These are phyloP conservation scores for Leccinum subspadiceum DNA, from an alignment of 1,284 basidiomycete species.

Conservation along the genomic window DNA sequence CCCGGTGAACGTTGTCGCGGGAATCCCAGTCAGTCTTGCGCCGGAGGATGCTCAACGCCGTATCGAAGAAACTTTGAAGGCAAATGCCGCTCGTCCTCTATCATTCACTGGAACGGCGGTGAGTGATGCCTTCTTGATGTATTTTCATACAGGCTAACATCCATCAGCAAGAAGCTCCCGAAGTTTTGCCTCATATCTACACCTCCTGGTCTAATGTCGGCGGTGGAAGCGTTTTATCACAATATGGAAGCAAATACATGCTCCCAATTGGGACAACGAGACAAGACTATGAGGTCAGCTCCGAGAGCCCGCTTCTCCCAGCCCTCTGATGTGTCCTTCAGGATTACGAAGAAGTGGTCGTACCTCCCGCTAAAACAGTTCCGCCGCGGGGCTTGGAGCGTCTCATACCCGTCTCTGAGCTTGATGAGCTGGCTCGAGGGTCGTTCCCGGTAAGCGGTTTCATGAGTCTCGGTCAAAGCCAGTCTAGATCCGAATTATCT, in stretches of 20 bases:
- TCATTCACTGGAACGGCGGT: constrained; percentile 57
- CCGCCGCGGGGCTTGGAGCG: constrained; percentile 77
- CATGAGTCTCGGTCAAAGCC: not conserved
- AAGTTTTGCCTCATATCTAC: constrained; percentile 89
- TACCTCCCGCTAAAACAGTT: constrained; percentile 83
- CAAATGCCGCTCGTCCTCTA: constrained; percentile 68
- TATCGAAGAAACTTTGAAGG: constrained; percentile 63
- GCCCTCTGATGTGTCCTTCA: constrained; percentile 25
- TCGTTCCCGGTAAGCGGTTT: constrained; percentile 78
- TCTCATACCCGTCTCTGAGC: constrained; percentile 69
- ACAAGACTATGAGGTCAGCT: constrained; percentile 58
- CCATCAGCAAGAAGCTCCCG: constrained; percentile 52
- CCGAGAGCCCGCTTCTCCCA: not conserved
- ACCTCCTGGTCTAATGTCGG: constrained; percentile 53
- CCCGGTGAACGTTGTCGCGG: constrained; percentile 5
- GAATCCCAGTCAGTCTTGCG: constrained; percentile 39
- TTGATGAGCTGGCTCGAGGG: constrained; percentile 79
- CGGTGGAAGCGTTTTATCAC: constrained; percentile 70
- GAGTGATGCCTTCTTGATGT: constrained; percentile 22
- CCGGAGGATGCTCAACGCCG: constrained; percentile 59
- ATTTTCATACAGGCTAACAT: constrained; percentile 9
- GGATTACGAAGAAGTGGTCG: constrained; percentile 81
- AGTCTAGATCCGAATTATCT: constrained; percentile 7
- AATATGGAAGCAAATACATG: constrained; percentile 74
- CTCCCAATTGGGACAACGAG: constrained; percentile 85